phyloP scores from a whole-genome alignment of 148 eudicot species.

The Arbutus unedo region DNA sequence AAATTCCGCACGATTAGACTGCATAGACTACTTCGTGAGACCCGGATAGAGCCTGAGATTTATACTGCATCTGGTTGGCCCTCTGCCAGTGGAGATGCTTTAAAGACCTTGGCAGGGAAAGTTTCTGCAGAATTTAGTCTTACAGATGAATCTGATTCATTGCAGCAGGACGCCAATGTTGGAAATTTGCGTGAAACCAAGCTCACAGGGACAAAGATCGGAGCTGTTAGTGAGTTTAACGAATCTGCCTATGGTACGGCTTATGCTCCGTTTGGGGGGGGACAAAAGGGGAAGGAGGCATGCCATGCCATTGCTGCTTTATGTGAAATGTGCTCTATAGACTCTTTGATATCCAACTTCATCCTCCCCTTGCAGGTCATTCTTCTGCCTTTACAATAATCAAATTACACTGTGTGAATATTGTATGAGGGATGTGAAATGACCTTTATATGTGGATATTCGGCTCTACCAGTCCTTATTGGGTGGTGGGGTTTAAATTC shows the following conservation, averaged over 20 bases:
- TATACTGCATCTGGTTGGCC: conserved; percentile 96
- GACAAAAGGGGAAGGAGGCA: conserved; percentile 75
- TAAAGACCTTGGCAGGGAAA: conserved; percentile 82
- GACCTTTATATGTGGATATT: neutral
- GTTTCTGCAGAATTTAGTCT: conserved; percentile 79
- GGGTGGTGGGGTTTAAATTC: neutral
- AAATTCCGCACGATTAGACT: conserved; percentile 67
- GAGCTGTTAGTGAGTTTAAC: neutral
- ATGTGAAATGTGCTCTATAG: conserved; percentile 91
- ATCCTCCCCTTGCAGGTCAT: conserved; percentile 96
- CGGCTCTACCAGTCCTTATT: neutral
- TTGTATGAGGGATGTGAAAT: neutral
- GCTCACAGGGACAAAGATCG: neutral
- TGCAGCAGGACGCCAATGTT: conserved; percentile 18
- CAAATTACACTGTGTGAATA: neutral
- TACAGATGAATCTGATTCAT: conserved; percentile 36
- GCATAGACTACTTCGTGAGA: conserved; percentile 36
- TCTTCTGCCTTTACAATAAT: neutral
- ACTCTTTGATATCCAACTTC: conserved; percentile 92
- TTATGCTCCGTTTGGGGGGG: conserved; percentile 79
- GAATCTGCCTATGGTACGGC: conserved; percentile 78
- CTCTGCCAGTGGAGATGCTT: conserved; percentile 79
- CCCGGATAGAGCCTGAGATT: conserved; percentile 46
- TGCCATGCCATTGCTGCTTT: conserved; percentile 96
- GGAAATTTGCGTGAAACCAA: conserved; percentile 18